Percentiles rank a stretch among this genome's conserved stretches.
Evolutionary conservation across 805 yeast genomes (phyloP).

Genomic region (Sungouiella blattae): DNA sequence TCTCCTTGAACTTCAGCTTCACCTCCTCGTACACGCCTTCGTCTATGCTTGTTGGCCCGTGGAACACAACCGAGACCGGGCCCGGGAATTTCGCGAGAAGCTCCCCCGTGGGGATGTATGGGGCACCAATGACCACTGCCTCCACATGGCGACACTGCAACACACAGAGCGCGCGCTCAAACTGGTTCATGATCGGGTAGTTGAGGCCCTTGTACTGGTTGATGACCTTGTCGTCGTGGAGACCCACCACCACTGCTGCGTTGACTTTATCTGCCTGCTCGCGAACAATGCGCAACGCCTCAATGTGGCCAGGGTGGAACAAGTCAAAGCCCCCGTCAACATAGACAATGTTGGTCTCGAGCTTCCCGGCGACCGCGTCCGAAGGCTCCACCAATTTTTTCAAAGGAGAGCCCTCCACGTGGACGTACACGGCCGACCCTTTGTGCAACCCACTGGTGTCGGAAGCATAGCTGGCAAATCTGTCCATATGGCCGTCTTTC

Average conservation of each 20-base stretch:
- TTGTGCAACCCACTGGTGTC: constrained; percentile 56
- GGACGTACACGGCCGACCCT: constrained; percentile 56
- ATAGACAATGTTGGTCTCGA: constrained; percentile 39
- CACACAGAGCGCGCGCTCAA: constrained; percentile 84
- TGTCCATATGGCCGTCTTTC: constrained; percentile 32
- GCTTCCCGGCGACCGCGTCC: constrained; percentile 11
- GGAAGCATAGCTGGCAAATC: constrained; percentile 56
- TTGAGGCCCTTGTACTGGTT: constrained; percentile 57
- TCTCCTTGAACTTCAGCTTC: constrained; percentile 35
- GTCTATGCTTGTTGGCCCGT: constrained; percentile 52
- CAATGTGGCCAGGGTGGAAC: constrained; percentile 91
- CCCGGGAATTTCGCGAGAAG: constrained; percentile 42
- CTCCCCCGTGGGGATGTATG: constrained; percentile 43
- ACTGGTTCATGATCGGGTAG: constrained; percentile 81
- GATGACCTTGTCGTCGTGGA: constrained; percentile 57
- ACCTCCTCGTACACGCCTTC: constrained; percentile 32
- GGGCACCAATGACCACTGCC: constrained; percentile 71
- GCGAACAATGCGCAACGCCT: constrained; percentile 53
- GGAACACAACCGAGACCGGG: constrained; percentile 41
- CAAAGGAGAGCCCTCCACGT: constrained; percentile 27
- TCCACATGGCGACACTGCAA: constrained; percentile 85
- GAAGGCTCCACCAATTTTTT: constrained; percentile 35
- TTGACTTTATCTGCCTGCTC: constrained; percentile 31
- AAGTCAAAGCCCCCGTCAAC: constrained; percentile 87
- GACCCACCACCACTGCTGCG: constrained; percentile 61